phyloP scores from a whole-genome alignment of 2,329 filamentous ascomycete genomes.

The Ophiognomonia clavigignenti-juglandacearum region DNA sequence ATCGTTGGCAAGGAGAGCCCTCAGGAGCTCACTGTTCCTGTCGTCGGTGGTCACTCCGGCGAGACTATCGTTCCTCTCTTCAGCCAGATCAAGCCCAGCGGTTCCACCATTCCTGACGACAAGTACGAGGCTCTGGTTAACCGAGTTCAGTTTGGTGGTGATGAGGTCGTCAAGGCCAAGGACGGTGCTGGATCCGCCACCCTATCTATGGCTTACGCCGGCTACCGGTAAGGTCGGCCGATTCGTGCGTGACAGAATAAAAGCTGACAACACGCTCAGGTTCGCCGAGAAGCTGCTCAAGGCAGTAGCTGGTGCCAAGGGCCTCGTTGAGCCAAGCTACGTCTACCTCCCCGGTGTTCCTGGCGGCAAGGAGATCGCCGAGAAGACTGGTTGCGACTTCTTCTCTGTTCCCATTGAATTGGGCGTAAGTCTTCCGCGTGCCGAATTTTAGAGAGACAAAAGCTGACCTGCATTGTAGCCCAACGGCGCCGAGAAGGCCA shows the following conservation, averaged over 20 bases:
- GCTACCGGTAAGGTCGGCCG: conserved; percentile 65
- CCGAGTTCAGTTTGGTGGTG: conserved; percentile 96
- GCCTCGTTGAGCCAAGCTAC: conserved; percentile 90
- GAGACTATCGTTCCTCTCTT: conserved; percentile 98
- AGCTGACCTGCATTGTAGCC: conserved; percentile 43
- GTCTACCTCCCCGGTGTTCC: conserved; percentile 89
- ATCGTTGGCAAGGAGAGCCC: conserved; percentile 79
- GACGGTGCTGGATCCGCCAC: conserved; percentile 78
- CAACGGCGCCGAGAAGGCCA: conserved; percentile 79
- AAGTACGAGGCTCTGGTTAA: conserved; percentile 89
- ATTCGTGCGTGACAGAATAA: background rate
- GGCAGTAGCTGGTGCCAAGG: conserved; percentile 83
- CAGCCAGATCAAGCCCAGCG: conserved; percentile 75
- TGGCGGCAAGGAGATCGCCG: conserved; percentile 79
- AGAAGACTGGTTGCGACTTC: conserved; percentile 82
- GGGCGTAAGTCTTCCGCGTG: conserved; percentile 62
- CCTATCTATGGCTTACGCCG: conserved; percentile 85
- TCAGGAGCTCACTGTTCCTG: conserved; percentile 78
- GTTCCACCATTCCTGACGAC: conserved; percentile 76
- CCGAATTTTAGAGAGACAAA: background rate
- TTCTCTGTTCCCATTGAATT: conserved; percentile 97
- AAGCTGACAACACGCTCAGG: conserved; percentile 38
- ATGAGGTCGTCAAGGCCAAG: conserved; percentile 87
- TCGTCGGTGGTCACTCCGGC: conserved; percentile 95
- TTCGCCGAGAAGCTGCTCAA: conserved; percentile 94